Conservation (phyloP, 768 basidiomycete species). For the Lactarius vividus region DNA sequence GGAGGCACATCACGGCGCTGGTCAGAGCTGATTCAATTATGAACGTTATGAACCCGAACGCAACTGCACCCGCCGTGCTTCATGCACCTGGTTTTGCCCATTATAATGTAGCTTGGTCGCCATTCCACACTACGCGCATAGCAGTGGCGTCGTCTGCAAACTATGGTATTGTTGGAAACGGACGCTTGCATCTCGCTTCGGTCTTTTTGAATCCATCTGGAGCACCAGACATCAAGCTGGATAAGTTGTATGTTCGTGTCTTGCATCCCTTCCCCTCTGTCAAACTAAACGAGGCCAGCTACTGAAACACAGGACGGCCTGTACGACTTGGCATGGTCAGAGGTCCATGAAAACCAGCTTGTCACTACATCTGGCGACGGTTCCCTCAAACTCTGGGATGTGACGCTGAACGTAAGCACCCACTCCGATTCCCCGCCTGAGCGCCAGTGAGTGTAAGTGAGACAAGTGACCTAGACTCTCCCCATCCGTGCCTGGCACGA, state of each 20-base stretch:
- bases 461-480: slow-evolving; percentile 58
- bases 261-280: neutral
- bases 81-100: slow-evolving; percentile 85
- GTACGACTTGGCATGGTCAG: slow-evolving; percentile 93
- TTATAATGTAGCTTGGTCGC: slow-evolving; percentile 80
- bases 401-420: slow-evolving; percentile 68
- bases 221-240: slow-evolving; percentile 46
- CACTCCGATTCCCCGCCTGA: slow-evolving; percentile 5
- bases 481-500: slow-evolving; percentile 94
- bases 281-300: slow-evolving; percentile 56
- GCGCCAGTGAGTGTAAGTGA: slow-evolving; percentile 34
- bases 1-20: neutral
- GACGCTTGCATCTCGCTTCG: slow-evolving; percentile 71
- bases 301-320: slow-evolving; percentile 87
- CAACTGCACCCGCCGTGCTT: slow-evolving; percentile 47
- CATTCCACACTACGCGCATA: slow-evolving; percentile 71
- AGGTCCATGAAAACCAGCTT: slow-evolving; percentile 91
- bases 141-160: slow-evolving; percentile 86
- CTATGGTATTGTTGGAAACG: slow-evolving; percentile 94
- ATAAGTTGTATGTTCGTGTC: slow-evolving; percentile 59
- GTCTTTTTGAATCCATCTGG: slow-evolving; percentile 48
- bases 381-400: slow-evolving; percentile 87
- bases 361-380: slow-evolving; percentile 89
- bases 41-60: slow-evolving; percentile 40
- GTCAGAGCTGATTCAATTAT: slow-evolving; percentile 30